phyloP scores from a whole-genome alignment of 169 alveolate genomes.

The Plasmodium inui region DNA sequence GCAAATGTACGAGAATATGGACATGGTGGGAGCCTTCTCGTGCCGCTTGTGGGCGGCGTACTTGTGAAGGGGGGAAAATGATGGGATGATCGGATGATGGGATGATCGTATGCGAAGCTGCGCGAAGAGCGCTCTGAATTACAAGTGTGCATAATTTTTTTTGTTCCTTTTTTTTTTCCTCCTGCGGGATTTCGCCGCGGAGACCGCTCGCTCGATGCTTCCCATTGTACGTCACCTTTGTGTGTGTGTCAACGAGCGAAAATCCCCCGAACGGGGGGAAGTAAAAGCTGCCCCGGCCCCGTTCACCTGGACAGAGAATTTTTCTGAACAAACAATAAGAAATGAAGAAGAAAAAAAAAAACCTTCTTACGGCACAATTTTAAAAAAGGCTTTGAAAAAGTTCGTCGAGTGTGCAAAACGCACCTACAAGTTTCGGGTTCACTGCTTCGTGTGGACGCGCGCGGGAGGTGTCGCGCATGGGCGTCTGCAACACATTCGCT shows the following conservation, averaged over 20 bases:
- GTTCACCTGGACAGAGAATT: neutral
- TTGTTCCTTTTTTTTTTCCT: neutral
- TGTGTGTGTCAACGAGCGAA: neutral
- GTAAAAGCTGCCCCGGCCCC: neutral
- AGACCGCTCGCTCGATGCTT: neutral
- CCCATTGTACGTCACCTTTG: neutral
- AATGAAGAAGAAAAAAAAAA: neutral
- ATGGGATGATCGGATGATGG: too few species aligned
- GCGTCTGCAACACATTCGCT: neutral
- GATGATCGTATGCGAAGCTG: too few species aligned
- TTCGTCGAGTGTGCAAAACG: neutral
- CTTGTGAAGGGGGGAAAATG: neutral
- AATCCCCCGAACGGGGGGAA: too few species aligned
- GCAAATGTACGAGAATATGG: constrained; percentile 15
- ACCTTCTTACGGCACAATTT: neutral
- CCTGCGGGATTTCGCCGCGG: neutral
- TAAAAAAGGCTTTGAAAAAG: neutral
- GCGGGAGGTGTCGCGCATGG: neutral
- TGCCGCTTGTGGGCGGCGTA: constrained; percentile 54
- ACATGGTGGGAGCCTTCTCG: constrained; percentile 20
- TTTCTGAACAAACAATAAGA: neutral
- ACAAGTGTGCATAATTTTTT: neutral
- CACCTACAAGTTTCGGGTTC: neutral
- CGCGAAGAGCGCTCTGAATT: neutral
- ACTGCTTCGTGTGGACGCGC: neutral